A percentile compares a stretch with the other conserved stretches of the same genome.
phyloP scores from a whole-genome alignment of 2,329 filamentous ascomycete genomes.

The Pseudomassariella vexata region DNA sequence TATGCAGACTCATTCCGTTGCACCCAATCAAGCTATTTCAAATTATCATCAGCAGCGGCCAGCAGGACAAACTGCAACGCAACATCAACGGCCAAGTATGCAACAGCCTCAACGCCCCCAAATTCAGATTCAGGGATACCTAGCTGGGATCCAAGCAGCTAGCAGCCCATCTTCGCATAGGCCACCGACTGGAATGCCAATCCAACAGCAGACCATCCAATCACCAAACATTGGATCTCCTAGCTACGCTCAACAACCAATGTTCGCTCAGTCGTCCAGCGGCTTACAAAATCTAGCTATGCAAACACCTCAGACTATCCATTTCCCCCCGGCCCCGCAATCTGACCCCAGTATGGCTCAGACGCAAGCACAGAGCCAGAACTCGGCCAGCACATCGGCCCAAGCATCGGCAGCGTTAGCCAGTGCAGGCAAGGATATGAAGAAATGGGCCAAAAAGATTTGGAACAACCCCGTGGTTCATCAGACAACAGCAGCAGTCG shows the following conservation, averaged over 20 bases:
- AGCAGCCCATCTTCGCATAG: too few species aligned
- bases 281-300: too few species aligned
- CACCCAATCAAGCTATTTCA: not conserved
- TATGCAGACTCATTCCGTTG: too few species aligned
- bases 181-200: too few species aligned
- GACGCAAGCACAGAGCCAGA: constrained; percentile 5
- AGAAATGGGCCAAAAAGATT: constrained; percentile 24
- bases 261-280: not conserved
- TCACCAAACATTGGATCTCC: not conserved
- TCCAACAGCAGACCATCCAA: constrained; percentile 2
- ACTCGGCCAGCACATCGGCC: constrained; percentile 14
- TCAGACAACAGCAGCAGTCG: constrained; percentile 16
- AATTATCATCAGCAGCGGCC: not conserved
- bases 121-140: too few species aligned
- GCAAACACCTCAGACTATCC: too few species aligned
- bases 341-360: too few species aligned
- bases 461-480: constrained; percentile 18
- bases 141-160: too few species aligned
- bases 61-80: constrained; percentile 1
- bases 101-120: not conserved
- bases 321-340: too few species aligned
- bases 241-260: not conserved
- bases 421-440: constrained; percentile 20
- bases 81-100: not conserved
- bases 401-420: constrained; percentile 14